These are phyloP conservation scores for Lachancea cidri DNA, from an alignment of 805 yeast genomes.

Conservation along the genomic window DNA sequence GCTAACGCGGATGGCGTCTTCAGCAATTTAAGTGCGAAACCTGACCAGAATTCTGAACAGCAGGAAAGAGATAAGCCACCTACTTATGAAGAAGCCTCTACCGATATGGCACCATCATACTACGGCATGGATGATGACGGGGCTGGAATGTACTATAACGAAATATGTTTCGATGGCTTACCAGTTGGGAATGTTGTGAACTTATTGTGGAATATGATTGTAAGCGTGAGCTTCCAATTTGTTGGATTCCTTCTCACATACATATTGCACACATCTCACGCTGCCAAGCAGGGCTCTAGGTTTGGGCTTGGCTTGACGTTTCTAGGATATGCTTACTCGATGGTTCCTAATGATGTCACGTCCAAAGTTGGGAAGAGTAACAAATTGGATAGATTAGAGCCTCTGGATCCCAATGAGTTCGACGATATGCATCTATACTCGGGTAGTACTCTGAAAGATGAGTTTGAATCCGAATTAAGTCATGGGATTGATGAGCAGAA, in stretches of 20 bases:
- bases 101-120: conserved; percentile 91
- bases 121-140: conserved; percentile 86
- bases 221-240: conserved; percentile 87
- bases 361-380: conserved; percentile 29
- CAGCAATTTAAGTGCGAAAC: conserved; percentile 86
- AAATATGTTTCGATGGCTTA: conserved; percentile 87
- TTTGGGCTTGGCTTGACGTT: conserved; percentile 87
- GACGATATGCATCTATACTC: conserved; percentile 35
- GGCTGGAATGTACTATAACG: conserved; percentile 60
- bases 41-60: conserved; percentile 42
- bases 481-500: conserved; percentile 31
- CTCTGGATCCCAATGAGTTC: conserved; percentile 53
- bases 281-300: conserved; percentile 92
- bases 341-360: conserved; percentile 43
- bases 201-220: conserved; percentile 83
- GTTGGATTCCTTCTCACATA: conserved; percentile 90
- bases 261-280: conserved; percentile 90
- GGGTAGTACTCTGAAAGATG: conserved; percentile 21
- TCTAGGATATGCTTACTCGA: conserved; percentile 59
- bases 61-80: conserved; percentile 59
- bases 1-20: conserved; percentile 76
- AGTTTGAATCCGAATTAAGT: conserved; percentile 27
- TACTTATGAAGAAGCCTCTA: conserved; percentile 90
- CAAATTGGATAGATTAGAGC: conserved; percentile 41
- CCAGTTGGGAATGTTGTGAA: conserved; percentile 93